Base-by-base conservation (phyloP, 2,329 filamentous ascomycete species). In the Aspergillus novofumigatus region DNA sequence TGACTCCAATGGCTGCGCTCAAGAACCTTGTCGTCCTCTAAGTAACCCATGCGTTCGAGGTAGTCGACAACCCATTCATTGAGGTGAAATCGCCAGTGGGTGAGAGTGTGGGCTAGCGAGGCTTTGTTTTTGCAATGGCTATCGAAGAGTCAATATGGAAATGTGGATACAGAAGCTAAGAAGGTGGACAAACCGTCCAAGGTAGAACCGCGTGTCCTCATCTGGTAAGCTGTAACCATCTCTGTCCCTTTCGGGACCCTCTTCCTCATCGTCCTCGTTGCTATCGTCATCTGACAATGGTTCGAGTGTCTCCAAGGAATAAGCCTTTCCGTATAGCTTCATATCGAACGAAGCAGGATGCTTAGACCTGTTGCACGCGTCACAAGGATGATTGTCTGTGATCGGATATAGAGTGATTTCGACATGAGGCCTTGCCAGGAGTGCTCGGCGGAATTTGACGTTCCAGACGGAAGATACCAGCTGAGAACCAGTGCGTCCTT, bases 21-120 rank as follows among this genome's bases (percentile, higher is more conserved):
- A 1, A 85, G 76, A 32, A 91, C 75, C 65, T 85, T 81, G 10
- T 81, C 74, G 1, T 84, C 74, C 0, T 76, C 77, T 60, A 88
- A 78, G 61, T 87, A 81, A 0, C 84, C 85, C 57, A 86, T 79
- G 1, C 71, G 71, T 25, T 79, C 72, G 0, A 94, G 82, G 53
- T 83, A 84, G 28, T 81, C 79, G 25, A 88, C 78, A 0, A 92
- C 86, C 81, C 83, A 89, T 61, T 87, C 81, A 67, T 89, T 87
- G n/a, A 93, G 83, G 49, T 86, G 83, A 58, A 83, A 84, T 56
- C 87, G 87, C 90, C 90, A 92, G 73, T 94, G 90, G 4, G 85
- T 81, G 3, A 93, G 79, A 1, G 81, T 82, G 67, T 93, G 90
- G 0, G 88, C 87, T 42, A 86, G 86, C 61, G 85, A 79, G 0